Base-by-base conservation (phyloP, 192 early-diverging fungal genomes). In the Gryganskiella cystojenkinii region DNA sequence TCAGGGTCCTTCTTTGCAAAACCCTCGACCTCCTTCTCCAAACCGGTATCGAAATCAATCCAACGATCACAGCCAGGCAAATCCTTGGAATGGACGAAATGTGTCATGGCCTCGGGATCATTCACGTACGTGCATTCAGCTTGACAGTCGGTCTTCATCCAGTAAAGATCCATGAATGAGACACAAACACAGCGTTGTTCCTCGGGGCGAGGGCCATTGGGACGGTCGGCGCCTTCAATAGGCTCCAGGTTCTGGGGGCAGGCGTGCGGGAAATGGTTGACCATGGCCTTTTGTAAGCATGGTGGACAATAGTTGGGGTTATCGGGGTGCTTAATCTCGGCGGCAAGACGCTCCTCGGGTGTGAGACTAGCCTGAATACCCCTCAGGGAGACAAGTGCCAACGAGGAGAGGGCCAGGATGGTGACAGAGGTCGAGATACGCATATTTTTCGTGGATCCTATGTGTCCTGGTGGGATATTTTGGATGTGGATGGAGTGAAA, bases 271-370 rank as follows among this genome's bases (percentile, higher is more conserved):
- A 69, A 78, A 24, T 78, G 74, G 50, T 78, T 78, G 37, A 28
- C 2, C 37, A 78, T 50, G 30, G 74, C 74, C 31, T 78, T 78
- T 43, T 43, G 40, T 30, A 78, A 53, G 34, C 74, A 78, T 17
- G 56, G 59, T 0, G 74, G 65, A 45, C 74, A 78, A 47, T 78
- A 78, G 67, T 78, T 78, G 27, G 67, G 65, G 43, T 78, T 68
- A 13, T 28, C 28, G 5, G 74, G 61, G 20, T 78, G 54, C 33
- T 34, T 61, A 45, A 52, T 44, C 46, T 76, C 72, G 53, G 62
- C 61, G 19, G 40, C 35, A n/a, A 59, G 9, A 3, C 66, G 52
- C 33, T 78, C 74, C 37, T 69, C 42, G 0, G 66, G 45, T 3
- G 74, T 78, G 28, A 78, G 50, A 27, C 30, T n/a, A 20, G 72